Evolutionary conservation across 768 basidiomycete genomes (phyloP), one percentile per base, ranked within the genome.

Genomic region (Cantharellus cinnabarinus): DNA sequence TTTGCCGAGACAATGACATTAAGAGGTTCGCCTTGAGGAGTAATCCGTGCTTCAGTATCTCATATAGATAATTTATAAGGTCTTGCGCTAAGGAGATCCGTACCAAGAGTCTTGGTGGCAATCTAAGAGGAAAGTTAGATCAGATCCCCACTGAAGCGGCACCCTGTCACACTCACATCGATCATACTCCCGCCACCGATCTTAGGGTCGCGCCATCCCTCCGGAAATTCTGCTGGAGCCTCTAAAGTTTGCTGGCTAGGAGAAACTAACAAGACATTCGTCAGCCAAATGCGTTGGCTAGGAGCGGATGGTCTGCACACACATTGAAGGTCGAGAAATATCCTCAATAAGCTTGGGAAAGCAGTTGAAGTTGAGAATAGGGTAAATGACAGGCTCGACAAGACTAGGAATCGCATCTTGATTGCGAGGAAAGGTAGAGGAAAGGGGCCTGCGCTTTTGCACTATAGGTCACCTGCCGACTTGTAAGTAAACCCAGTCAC

Each of bases 1-100:
- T 71, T 72, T 51, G 78, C 82, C 37, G 85, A 84, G 50, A 91
- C 81, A 65, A 91, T 83, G 53, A 87, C 74, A 65, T 91, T 91
- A 60, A 91, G 70, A 7, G 89, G 89, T 70, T 91, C 89, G 50
- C 89, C 89, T 41, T 5, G 52, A 35, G 50, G 50, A 62, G 52
- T 37, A 7, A 10, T 37, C 35, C 52, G 38, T 48, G 60, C 20
- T 64, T 0, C 5, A 55, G 52, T 10, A 54, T 10, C 52, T 7
- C 35, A 54, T 37, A 0, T 10, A 54, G 10, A 10, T 7, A 54
- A 10, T 37, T 37, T 7, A 10, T 37, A 54, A 48, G 44, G 10
- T 48, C 29, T 29, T 48, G 20, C 20, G 20, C 29, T 10, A 48
- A 10, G 35, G 52, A 10, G 35, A 10, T 7, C 52, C 35, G 38